These are phyloP conservation scores for Candida railenensis DNA, from an alignment of 805 yeast species.

Conservation along the genomic window DNA sequence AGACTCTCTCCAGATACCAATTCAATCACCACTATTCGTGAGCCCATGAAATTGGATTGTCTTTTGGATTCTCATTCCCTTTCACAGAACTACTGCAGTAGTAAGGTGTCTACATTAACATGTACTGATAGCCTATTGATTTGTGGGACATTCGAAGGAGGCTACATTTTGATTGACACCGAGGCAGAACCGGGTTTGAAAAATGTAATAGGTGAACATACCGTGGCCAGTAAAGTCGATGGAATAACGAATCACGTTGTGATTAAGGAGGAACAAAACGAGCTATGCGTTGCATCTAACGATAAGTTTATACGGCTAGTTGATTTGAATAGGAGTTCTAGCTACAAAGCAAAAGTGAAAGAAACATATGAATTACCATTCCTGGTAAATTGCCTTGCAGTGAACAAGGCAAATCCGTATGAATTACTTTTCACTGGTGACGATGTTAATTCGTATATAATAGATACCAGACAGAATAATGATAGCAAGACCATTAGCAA, in stretches of 20 bases:
- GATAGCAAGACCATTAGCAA: constrained; percentile 9
- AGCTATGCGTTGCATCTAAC: constrained; percentile 49
- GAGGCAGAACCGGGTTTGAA: constrained; percentile 14
- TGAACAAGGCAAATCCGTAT: constrained; percentile 36
- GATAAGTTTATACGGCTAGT: constrained; percentile 43
- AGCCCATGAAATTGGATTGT: constrained; percentile 35
- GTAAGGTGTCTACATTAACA: constrained; percentile 49
- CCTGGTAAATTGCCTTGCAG: constrained; percentile 51
- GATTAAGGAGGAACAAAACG: constrained; percentile 27
- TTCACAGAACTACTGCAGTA: constrained; percentile 22
- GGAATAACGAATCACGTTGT: constrained; percentile 54
- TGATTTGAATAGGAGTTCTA: constrained; percentile 23
- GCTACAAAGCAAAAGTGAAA: constrained; percentile 9
- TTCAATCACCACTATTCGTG: constrained; percentile 2
- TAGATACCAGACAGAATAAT: constrained; percentile 38
- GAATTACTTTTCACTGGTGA: constrained; percentile 54
- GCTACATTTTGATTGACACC: constrained; percentile 40
- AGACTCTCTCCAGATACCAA: constrained; percentile 30
- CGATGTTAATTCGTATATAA: constrained; percentile 36
- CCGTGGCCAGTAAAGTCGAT: constrained; percentile 41
- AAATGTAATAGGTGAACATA: constrained; percentile 28
- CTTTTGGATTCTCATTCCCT: constrained; percentile 35
- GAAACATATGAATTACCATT: constrained; percentile 32
- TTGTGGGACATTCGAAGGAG: constrained; percentile 58
- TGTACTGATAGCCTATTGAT: constrained; percentile 42